Evolutionary conservation across 2,329 filamentous ascomycete species (phyloP).

Genomic region (Aspergillus hortae): DNA sequence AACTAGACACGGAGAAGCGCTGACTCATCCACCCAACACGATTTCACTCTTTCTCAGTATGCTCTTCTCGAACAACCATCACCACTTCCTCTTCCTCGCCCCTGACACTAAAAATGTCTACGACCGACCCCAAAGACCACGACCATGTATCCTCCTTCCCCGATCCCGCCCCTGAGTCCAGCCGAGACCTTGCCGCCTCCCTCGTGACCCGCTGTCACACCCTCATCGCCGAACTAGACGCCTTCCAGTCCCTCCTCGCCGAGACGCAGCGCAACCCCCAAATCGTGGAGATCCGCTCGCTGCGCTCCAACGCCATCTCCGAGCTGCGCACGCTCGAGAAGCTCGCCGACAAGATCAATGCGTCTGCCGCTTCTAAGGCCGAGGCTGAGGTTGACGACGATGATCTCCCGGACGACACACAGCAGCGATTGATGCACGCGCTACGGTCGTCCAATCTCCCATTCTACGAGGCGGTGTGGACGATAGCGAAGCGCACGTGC

Average conservation of each 20-base stretch:
- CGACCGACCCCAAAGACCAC: background rate
- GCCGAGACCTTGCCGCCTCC: conserved; percentile 21
- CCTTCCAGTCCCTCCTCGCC: conserved; percentile 42
- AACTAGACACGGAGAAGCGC: background rate
- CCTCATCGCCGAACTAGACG: conserved; percentile 45
- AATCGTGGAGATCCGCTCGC: conserved; percentile 48
- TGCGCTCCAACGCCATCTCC: conserved; percentile 46
- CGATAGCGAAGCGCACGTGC: conserved; percentile 54
- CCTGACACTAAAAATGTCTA: background rate
- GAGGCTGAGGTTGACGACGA: conserved; percentile 15
- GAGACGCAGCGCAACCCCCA: conserved; percentile 43
- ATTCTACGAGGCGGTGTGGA: conserved; percentile 64
- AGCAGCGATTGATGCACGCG: conserved; percentile 48
- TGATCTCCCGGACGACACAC: conserved; percentile 13
- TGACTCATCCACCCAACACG: background rate
- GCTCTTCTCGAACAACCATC: background rate
- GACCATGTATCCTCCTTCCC: background rate
- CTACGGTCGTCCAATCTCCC: conserved; percentile 64
- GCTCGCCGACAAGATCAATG: conserved; percentile 28
- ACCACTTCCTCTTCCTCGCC: background rate
- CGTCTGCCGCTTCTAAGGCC: background rate
- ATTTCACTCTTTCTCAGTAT: too few species aligned
- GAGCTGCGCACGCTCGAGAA: conserved; percentile 49
- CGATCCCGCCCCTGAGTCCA: background rate
- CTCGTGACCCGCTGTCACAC: conserved; percentile 37